Evolutionary conservation across 73 alveolate species (phyloP).

Genomic region (Effrenium voratum): DNA sequence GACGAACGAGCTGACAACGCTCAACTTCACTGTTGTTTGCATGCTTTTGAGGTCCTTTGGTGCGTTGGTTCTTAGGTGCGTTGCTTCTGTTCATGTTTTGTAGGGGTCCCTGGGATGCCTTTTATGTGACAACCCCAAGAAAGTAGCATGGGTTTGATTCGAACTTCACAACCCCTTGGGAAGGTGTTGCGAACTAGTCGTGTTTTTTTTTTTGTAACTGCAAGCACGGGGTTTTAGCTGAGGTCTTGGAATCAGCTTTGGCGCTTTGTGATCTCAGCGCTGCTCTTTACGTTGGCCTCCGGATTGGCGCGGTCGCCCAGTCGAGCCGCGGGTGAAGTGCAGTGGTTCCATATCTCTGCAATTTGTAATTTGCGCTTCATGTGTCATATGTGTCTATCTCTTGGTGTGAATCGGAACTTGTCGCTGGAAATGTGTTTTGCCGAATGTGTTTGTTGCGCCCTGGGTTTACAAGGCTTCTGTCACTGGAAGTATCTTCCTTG

Average conservation of each 20-base stretch:
- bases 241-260: constrained; percentile 53
- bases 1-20: no score
- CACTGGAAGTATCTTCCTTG: no score
- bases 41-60: no score
- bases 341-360: no score
- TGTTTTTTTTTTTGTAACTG: not conserved
- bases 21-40: no score
- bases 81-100: not conserved
- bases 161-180: not conserved
- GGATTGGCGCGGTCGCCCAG: constrained; percentile 23
- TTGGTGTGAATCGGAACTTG: no score
- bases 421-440: no score
- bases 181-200: not conserved
- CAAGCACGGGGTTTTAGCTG: not conserved
- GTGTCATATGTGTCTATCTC: no score
- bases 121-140: not conserved
- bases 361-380: no score
- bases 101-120: not conserved
- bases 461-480: no score
- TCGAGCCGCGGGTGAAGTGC: no score
- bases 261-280: constrained; percentile 41
- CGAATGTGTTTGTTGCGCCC: no score
- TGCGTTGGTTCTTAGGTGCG: not conserved
- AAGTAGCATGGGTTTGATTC: not conserved
- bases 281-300: constrained; percentile 36